Evolutionary conservation across 208 protist genomes (phyloP).

Genomic region (Acanthamoeba triangularis): DNA sequence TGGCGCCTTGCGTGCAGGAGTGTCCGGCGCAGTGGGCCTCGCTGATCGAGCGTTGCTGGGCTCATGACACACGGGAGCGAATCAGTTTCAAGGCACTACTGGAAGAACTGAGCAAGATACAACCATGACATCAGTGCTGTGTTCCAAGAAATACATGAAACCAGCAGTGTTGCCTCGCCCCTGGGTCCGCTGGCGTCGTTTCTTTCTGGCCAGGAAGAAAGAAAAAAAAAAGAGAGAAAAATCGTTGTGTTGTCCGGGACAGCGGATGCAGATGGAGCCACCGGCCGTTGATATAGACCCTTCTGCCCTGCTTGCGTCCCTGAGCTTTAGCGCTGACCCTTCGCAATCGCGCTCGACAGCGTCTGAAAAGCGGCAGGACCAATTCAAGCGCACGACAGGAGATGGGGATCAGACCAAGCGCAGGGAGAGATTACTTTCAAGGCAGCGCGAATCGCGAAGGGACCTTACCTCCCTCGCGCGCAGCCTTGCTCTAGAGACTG

Average conservation of each 20-base stretch:
- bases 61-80: constrained; percentile 8
- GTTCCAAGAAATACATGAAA: too few relatives aligned
- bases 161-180: too few relatives aligned
- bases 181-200: too few relatives aligned
- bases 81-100: background rate
- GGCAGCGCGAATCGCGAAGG: constrained; percentile 41
- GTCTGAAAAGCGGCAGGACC: background rate
- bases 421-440: background rate
- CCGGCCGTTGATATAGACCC: background rate
- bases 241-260: too few relatives aligned
- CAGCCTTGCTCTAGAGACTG: constrained; percentile 37
- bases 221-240: too few relatives aligned
- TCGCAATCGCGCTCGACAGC: background rate
- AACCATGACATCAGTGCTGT: background rate
- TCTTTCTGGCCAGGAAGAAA: too few relatives aligned
- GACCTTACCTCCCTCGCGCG: constrained; percentile 16
- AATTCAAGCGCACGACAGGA: constrained; percentile 21
- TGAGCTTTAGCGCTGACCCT: background rate
- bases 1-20: background rate
- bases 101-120: background rate
- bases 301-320: background rate
- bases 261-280: background rate
- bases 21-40: background rate
- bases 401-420: constrained; percentile 52
- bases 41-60: background rate